These are phyloP conservation scores for Zizania palustris DNA, from an alignment of 202 grass and related monocot species.

Conservation along the genomic window DNA sequence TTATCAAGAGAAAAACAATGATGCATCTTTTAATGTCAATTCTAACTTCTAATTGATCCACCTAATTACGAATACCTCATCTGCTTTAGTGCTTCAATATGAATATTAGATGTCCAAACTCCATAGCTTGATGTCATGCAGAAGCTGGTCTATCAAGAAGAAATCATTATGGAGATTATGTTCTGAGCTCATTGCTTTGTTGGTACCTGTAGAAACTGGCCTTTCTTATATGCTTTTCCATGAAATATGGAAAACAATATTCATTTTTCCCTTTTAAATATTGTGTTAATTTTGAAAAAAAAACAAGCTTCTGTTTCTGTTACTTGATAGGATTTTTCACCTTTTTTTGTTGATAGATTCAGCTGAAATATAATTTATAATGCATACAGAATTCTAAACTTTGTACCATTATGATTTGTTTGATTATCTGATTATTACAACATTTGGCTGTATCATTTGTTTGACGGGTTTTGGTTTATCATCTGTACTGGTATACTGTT, in stretches of 20 bases:
- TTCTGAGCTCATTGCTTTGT: neutral
- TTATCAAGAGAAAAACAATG: neutral
- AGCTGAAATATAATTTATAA: conserved; percentile 10
- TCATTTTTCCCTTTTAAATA: neutral
- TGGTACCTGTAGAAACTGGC: neutral
- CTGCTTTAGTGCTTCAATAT: conserved; percentile 4
- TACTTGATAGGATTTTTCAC: conserved; percentile 1
- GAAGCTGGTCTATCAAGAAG: neutral
- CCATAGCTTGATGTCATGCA: neutral
- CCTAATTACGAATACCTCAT: neutral
- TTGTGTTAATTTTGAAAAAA: neutral
- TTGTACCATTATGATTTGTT: conserved; percentile 9
- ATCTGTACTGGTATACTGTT: neutral
- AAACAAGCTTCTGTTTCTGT: conserved; percentile 13
- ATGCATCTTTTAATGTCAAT: neutral
- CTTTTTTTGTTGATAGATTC: conserved; percentile 32
- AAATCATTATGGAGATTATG: neutral
- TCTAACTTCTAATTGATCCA: neutral
- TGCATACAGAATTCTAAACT: neutral
- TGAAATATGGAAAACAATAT: neutral
- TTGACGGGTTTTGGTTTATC: neutral
- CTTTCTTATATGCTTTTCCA: neutral
- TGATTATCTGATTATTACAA: neutral
- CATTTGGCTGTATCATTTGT: conserved; percentile 15
- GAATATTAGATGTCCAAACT: neutral